Evolutionary conservation across 1,284 basidiomycete genomes (phyloP).

Genomic region (Heterobasidion occidentale): DNA sequence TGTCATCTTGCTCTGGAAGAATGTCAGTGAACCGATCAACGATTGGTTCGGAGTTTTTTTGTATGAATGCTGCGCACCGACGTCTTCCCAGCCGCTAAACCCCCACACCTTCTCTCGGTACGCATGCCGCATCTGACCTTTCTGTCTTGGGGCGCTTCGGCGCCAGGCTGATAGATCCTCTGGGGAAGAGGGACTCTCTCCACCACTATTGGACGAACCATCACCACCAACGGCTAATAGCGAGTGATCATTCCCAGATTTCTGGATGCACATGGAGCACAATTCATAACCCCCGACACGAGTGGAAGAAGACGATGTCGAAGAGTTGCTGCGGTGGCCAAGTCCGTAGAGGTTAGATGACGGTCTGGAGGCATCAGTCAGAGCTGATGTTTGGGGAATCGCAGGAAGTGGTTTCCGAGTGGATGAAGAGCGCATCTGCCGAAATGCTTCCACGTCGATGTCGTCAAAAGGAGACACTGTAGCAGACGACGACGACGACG

Average conservation of each 20-base stretch:
- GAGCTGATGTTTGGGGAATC: conserved; percentile 7
- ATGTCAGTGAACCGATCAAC: not conserved
- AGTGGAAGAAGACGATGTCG: conserved; percentile 6
- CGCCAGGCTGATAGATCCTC: conserved; percentile 31
- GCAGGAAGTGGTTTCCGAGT: conserved; percentile 8
- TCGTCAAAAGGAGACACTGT: conserved; percentile 8
- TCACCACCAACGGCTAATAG: conserved; percentile 45
- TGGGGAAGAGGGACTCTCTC: conserved; percentile 33
- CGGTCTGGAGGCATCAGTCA: not conserved
- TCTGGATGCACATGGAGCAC: conserved; percentile 71
- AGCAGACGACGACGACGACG: conserved; percentile 31
- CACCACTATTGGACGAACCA: conserved; percentile 31
- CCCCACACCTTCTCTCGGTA: conserved; percentile 84
- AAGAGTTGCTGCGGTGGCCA: conserved; percentile 4
- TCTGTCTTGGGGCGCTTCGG: conserved; percentile 55
- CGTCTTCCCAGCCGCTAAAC: conserved; percentile 73
- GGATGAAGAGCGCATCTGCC: not conserved
- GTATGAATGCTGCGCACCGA: conserved; percentile 50
- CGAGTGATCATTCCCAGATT: conserved; percentile 71
- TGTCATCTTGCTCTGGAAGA: conserved; percentile 60
- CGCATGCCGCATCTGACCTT: conserved; percentile 72
- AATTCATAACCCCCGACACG: conserved; percentile 64
- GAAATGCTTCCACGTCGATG: conserved; percentile 9
- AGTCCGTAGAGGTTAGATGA: not conserved
- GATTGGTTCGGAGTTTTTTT: not conserved